Base-by-base conservation (phyloP, 176 grass and related monocot genomes). In the Zizania latifolia region DNA sequence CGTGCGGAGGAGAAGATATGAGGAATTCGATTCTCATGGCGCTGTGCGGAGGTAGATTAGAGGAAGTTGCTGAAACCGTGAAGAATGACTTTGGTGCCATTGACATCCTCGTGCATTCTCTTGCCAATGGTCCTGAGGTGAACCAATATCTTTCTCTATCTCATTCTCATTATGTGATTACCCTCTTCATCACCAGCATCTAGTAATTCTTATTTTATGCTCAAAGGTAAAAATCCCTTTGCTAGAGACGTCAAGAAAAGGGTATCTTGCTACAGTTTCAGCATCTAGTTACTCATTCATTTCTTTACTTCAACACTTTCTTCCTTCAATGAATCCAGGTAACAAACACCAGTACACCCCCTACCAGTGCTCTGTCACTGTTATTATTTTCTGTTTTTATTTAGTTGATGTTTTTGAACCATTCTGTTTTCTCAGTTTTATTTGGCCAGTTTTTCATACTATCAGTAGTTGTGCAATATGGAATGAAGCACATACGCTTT, bases 311-410 rank as follows among this genome's bases (percentile, higher is more conserved):
- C 83, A 97, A 66, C 90, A 93, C 22, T 97, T 97, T 69, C 86
- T 91, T 80, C 90, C 94, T 40, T 89, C 91, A 58, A 97, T 97
- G 94, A 93, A 91, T 87, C 81, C 90, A 75, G 94, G 94, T 97
- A 84, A n/a, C n/a, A n/a, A n/a, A 36, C n/a, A n/a, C n/a, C n/a
- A n/a, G n/a, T n/a, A n/a, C n/a, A 62, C 58, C 65, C 17, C 32
- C 65, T 63, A 44, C 29, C 5, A 6, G 71, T 26, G 36, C 70
- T 44, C 32, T 63, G 48, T 66, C 5, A 21, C 13, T 65, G 3
- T n/a, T n/a, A n/a, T n/a, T n/a, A n/a, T n/a, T n/a, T 61, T 56
- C 3, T 21, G n/a, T n/a, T n/a, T n/a, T n/a, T n/a, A n/a, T n/a
- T n/a, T n/a, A n/a, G n/a, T n/a, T n/a, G n/a, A n/a, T n/a, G n/a